Percentiles rank a stretch among this genome's conserved stretches.
Evolutionary conservation across 2,329 filamentous ascomycete genomes (phyloP).

Genomic region (Fusarium staphyleae): DNA sequence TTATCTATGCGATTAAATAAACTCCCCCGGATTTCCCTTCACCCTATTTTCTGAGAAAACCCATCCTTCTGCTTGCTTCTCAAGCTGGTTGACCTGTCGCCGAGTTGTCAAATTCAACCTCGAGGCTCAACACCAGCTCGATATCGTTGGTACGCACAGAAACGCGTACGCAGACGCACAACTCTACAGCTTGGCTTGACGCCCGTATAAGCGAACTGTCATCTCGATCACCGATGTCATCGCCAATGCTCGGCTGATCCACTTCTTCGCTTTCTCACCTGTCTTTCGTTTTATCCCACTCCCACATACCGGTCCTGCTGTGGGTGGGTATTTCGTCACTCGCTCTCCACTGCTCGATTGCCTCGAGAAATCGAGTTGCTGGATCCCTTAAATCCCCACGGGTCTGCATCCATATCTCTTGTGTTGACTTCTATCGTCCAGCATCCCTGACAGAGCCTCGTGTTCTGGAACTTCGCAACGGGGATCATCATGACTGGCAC

Average conservation of each 20-base stretch:
- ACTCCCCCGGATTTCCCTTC: slow-evolving; percentile 26
- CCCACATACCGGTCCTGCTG: slow-evolving; percentile 4
- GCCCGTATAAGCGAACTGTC: slow-evolving; percentile 11
- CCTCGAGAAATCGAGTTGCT: neutral
- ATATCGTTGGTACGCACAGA: neutral
- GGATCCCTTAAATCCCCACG: slow-evolving; percentile 4
- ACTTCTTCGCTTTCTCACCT: slow-evolving; percentile 11
- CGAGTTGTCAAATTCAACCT: neutral
- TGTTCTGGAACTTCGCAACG: slow-evolving; percentile 1
- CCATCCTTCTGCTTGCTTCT: neutral
- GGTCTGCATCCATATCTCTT: neutral
- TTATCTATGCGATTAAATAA: slow-evolving; percentile 4
- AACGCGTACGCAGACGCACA: slow-evolving; percentile 9
- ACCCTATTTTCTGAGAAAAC: slow-evolving; percentile 10
- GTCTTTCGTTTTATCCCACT: slow-evolving; percentile 22
- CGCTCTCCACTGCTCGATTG: slow-evolving; percentile 21
- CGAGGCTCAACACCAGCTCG: slow-evolving; percentile 23
- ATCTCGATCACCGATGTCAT: slow-evolving; percentile 24
- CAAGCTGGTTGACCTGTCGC: neutral
- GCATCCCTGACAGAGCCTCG: neutral
- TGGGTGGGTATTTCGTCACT: slow-evolving; percentile 29
- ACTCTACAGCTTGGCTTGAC: slow-evolving; percentile 1
- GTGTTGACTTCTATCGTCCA: neutral
- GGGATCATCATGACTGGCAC: slow-evolving; percentile 28
- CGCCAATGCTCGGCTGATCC: slow-evolving; percentile 28